A percentile compares a stretch with the other conserved stretches of the same genome.
phyloP scores from a whole-genome alignment of 2,329 filamentous ascomycete genomes.

The Fusarium fracticaudum region DNA sequence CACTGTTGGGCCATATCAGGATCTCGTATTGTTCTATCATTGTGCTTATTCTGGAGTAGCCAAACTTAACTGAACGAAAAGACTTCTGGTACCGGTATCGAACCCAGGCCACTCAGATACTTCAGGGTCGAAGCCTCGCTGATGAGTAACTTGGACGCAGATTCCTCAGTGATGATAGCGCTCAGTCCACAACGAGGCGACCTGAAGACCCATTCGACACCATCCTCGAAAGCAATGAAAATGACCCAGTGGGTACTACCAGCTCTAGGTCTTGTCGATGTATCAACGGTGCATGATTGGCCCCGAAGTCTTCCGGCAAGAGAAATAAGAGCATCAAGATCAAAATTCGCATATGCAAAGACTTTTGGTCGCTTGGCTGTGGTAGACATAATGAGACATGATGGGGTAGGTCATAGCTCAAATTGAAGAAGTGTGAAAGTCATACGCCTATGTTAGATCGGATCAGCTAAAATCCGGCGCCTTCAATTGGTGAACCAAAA shows the following conservation, averaged over 20 bases:
- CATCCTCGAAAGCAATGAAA: not conserved
- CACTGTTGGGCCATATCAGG: not conserved
- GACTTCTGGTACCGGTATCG: not conserved
- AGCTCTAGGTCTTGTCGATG: not conserved
- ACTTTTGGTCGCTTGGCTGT: not conserved
- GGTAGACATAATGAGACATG: not conserved
- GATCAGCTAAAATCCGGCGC: not conserved
- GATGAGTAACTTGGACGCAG: not conserved
- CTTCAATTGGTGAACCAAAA: not conserved
- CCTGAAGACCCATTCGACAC: not conserved
- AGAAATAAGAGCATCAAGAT: not conserved
- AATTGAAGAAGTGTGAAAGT: not conserved
- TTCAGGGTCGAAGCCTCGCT: not conserved
- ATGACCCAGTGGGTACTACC: not conserved
- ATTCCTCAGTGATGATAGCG: not conserved
- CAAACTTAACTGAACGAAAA: not conserved
- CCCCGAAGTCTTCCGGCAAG: accelerated
- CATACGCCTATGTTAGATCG: not conserved
- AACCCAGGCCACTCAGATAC: not conserved
- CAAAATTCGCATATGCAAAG: not conserved
- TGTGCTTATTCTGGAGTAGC: not conserved
- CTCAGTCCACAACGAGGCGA: not conserved
- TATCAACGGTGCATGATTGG: not conserved
- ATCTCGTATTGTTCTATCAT: not conserved
- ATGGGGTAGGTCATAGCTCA: not conserved